Evolutionary conservation across 352 stramenopile species (phyloP), one percentile per base, ranked within the genome.

Genomic region (Phytophthora pini): DNA sequence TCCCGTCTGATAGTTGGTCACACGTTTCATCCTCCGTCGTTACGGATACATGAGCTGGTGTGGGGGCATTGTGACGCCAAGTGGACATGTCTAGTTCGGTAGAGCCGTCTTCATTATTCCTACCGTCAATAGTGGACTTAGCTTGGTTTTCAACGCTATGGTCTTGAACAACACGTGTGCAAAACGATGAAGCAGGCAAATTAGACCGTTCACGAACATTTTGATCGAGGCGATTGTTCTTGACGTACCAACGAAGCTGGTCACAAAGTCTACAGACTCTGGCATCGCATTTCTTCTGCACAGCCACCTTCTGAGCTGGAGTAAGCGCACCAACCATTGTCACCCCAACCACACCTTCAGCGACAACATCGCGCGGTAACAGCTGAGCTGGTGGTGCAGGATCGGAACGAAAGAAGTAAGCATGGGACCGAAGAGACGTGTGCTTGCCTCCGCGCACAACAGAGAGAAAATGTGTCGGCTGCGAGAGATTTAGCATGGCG

Each of bases 401-500:
- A 12, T 48, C 48, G 2, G 48, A 39, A 24, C 57, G 17, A 43
- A 58, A 52, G 48, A 65, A 17, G 17, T 17, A 65, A 2, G 57
- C 57, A 11, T 51, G 48, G 0, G 57, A 65, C 2, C 57, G 48
- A 22, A 59, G 29, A 2, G 31, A 58, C 1, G 36, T 2, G 17
- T 54, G 47, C 10, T 43, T 53, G 6, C 57, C 31, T 20, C 57
- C 40, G 38, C 48, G 57, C 6, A 65, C 31, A 6, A 65, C 48
- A 38, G 48, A 41, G n/a, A 59, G 43, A 9, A 59, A 65, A 7
- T 44, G 48, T 20, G 24, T 59, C 20, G 57, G 40, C 12, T 55
- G 57, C 17, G 48, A 26, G 27, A 63, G 26, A 41, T 63, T 59
- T 3, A 65, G 22, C 40, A 65, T 59, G 12, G 22, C 5, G 41